These are phyloP conservation scores for Syzygium aqueum DNA, from an alignment of 345 rosid species.

Conservation along the genomic window DNA sequence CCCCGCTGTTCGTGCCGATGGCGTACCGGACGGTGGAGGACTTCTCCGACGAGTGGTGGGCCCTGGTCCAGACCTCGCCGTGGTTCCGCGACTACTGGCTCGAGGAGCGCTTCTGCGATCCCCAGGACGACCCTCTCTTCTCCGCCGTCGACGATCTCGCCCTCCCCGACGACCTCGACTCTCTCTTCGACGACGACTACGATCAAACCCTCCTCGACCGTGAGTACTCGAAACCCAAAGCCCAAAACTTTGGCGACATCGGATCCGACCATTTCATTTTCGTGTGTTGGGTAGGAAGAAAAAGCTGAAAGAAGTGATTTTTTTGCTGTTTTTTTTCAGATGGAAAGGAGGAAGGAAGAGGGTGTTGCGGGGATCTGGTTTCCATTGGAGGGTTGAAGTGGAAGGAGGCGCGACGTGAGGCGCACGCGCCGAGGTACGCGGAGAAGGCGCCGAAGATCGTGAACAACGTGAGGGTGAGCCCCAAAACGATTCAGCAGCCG, in stretches of 20 bases:
- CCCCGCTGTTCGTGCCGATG: slow-evolving; percentile 49
- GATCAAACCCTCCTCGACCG: neutral
- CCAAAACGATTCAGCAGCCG: slow-evolving; percentile 62
- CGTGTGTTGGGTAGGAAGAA: neutral
- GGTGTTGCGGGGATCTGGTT: slow-evolving; percentile 19
- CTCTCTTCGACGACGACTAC: slow-evolving; percentile 13
- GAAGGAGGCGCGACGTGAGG: slow-evolving; percentile 16
- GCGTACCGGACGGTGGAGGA: slow-evolving; percentile 59
- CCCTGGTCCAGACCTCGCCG: slow-evolving; percentile 46
- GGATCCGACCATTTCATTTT: neutral
- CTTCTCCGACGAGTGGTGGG: slow-evolving; percentile 74
- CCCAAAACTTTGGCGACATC: neutral
- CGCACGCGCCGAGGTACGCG: slow-evolving; percentile 17
- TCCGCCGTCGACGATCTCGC: slow-evolving; percentile 4
- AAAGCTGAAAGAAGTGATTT: neutral
- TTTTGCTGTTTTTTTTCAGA: slow-evolving; percentile 5
- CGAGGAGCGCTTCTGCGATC: slow-evolving; percentile 45
- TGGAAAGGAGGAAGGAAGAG: slow-evolving; percentile 3
- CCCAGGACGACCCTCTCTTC: slow-evolving; percentile 9
- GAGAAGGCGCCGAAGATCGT: slow-evolving; percentile 52
- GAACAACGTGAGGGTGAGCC: slow-evolving; percentile 36
- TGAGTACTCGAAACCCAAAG: neutral
- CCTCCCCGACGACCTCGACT: slow-evolving; percentile 23
- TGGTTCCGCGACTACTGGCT: slow-evolving; percentile 74
- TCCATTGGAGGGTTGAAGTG: slow-evolving; percentile 25